phyloP scores from a whole-genome alignment of 2,329 filamentous ascomycete genomes.

The Sclerotinia subarctica region DNA sequence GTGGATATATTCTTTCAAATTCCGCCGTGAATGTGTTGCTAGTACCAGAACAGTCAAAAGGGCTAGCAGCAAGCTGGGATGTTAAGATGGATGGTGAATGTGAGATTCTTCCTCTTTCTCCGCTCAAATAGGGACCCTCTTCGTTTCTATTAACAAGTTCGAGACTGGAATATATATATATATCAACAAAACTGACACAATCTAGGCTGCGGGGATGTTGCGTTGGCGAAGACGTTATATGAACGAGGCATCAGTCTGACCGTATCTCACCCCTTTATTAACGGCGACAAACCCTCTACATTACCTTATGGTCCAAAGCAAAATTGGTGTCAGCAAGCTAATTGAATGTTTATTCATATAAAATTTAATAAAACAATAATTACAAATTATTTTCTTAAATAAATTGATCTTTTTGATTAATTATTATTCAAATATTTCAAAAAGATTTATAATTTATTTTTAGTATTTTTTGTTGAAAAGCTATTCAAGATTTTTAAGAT shows the following conservation, averaged over 20 bases:
- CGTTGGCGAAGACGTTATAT: constrained; percentile 48
- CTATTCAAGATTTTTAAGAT: too few species aligned
- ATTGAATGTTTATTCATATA: too few species aligned
- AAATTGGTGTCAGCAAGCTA: constrained; percentile 56
- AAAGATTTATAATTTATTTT: too few species aligned
- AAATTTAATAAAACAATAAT: too few species aligned
- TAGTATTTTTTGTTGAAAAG: too few species aligned
- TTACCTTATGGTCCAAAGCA: constrained; percentile 40
- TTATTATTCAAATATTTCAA: too few species aligned
- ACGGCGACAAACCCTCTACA: constrained; percentile 52
- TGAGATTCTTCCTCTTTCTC: not conserved
- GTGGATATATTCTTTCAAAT: constrained; percentile 52
- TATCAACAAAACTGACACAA: not conserved
- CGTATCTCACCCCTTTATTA: constrained; percentile 51
- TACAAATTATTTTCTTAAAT: too few species aligned
- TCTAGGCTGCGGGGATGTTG: constrained; percentile 48
- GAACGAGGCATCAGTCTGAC: constrained; percentile 46
- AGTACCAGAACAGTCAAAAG: constrained; percentile 41
- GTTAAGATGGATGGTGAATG: constrained; percentile 42
- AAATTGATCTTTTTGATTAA: too few species aligned
- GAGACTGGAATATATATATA: not conserved
- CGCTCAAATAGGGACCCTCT: not conserved
- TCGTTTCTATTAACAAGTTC: too few species aligned
- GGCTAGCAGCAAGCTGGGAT: constrained; percentile 49
- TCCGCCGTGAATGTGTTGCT: constrained; percentile 49